These are phyloP conservation scores for Metschnikowia drakensbergensis DNA, from an alignment of 805 yeast species.

Conservation along the genomic window DNA sequence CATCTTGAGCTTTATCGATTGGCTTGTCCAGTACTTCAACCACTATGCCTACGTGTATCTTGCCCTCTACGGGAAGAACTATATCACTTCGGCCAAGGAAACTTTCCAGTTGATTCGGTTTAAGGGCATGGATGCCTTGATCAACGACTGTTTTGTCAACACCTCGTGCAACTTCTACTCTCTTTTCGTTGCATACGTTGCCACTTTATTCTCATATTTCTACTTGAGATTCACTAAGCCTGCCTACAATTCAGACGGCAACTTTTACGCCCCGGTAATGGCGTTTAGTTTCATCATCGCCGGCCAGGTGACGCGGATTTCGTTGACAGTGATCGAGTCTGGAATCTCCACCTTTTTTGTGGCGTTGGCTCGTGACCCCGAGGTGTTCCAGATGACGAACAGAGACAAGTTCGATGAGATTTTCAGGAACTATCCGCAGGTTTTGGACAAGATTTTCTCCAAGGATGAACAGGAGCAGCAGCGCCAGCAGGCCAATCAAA, in stretches of 20 bases:
- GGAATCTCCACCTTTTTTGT: slow-evolving; percentile 84
- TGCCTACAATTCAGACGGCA: slow-evolving; percentile 54
- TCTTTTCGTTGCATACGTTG: slow-evolving; percentile 59
- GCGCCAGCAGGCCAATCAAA: slow-evolving; percentile 10
- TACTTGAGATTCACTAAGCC: slow-evolving; percentile 69
- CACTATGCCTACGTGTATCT: slow-evolving; percentile 85
- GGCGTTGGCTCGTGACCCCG: slow-evolving; percentile 82
- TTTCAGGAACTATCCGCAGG: slow-evolving; percentile 65
- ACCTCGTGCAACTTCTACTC: slow-evolving; percentile 78
- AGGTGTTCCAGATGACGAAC: slow-evolving; percentile 67
- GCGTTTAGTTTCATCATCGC: slow-evolving; percentile 73
- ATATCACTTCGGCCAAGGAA: slow-evolving; percentile 71
- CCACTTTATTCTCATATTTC: slow-evolving; percentile 59
- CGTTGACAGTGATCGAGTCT: slow-evolving; percentile 71
- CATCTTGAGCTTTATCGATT: slow-evolving; percentile 61
- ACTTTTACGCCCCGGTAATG: slow-evolving; percentile 65
- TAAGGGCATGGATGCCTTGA: slow-evolving; percentile 80
- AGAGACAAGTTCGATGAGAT: slow-evolving; percentile 63
- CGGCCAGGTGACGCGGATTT: slow-evolving; percentile 67
- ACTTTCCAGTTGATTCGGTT: slow-evolving; percentile 74
- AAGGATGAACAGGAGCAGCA: slow-evolving; percentile 12
- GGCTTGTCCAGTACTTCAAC: slow-evolving; percentile 82
- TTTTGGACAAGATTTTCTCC: slow-evolving; percentile 44
- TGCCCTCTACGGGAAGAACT: slow-evolving; percentile 81
- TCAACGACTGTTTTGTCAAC: slow-evolving; percentile 78